Percentiles rank a stretch among this genome's conserved stretches.
Evolutionary conservation across 805 yeast genomes (phyloP).

Genomic region (Hanseniaspora nectarophila): DNA sequence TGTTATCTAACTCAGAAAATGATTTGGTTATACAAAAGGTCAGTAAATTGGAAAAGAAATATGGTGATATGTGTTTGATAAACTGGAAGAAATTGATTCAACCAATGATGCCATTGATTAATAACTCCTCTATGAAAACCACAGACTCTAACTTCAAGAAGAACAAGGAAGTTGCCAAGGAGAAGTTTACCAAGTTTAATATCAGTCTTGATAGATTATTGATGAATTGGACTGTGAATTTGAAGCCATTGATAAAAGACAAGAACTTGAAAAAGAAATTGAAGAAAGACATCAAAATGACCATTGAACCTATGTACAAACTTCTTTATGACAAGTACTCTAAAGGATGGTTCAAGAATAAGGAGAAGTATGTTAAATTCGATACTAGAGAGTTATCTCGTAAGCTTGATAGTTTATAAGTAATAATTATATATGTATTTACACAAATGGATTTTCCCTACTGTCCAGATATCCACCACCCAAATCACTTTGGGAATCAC

Average conservation of each 20-base stretch:
- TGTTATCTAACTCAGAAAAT: conserved; percentile 45
- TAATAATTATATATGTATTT: conserved; percentile 15
- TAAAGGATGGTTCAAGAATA: conserved; percentile 28
- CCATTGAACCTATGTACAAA: conserved; percentile 72
- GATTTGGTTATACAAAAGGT: conserved; percentile 47
- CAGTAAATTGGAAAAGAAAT: conserved; percentile 59
- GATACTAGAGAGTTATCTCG: conserved; percentile 26
- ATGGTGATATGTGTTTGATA: conserved; percentile 54
- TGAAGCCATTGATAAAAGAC: conserved; percentile 54
- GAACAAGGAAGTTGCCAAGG: conserved; percentile 72
- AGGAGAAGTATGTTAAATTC: conserved; percentile 29
- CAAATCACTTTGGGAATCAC: conserved; percentile 11
- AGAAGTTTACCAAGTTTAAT: conserved; percentile 71
- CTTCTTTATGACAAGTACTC: conserved; percentile 61
- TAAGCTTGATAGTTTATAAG: conserved; percentile 23
- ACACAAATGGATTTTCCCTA: conserved; percentile 9
- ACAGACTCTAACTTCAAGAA: conserved; percentile 44
- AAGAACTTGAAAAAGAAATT: conserved; percentile 50
- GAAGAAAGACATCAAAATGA: conserved; percentile 53
- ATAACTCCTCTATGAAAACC: conserved; percentile 47
- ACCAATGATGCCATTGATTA: conserved; percentile 22
- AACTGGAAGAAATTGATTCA: conserved; percentile 76
- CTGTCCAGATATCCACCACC: conserved; percentile 7
- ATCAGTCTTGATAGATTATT: conserved; percentile 69
- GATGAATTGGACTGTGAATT: conserved; percentile 34